Percentiles rank a stretch among this genome's conserved stretches.
Conservation (phyloP, 148 eudicot species). For the Vaccinium myrtillus region DNA sequence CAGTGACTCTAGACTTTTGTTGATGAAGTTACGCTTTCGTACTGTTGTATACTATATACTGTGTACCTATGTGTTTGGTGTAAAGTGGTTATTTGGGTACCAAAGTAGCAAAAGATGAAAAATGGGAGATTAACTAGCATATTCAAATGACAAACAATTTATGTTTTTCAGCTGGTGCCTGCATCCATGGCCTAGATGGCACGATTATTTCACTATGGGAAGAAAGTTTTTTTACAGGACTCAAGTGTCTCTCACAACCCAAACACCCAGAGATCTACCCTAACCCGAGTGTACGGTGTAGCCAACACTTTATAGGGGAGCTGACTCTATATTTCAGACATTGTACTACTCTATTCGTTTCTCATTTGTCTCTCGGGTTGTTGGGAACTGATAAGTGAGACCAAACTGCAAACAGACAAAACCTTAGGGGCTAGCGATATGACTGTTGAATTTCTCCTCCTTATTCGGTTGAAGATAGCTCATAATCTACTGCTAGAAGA, state of each 20-base stretch:
- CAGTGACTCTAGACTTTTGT: background rate
- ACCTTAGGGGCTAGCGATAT: background rate
- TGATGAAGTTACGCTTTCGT: background rate
- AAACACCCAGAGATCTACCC: background rate
- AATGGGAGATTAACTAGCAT: conserved; percentile 4
- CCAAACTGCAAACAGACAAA: background rate
- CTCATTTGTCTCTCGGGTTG: background rate
- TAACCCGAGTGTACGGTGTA: background rate
- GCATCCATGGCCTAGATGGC: background rate
- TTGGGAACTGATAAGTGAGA: background rate
- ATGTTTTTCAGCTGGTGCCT: background rate
- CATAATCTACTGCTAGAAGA: background rate
- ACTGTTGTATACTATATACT: background rate
- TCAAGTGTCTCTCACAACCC: background rate
- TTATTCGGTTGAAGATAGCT: background rate
- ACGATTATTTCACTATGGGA: background rate
- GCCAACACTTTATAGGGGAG: background rate
- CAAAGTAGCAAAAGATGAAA: background rate
- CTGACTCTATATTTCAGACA: background rate
- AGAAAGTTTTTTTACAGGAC: background rate
- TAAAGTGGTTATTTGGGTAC: background rate
- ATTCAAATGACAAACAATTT: background rate
- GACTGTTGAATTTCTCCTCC: background rate
- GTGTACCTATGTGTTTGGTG: background rate
- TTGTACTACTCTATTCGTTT: background rate